Conservation (phyloP, 2,329 filamentous ascomycete genomes). For the Zasmidium citrigriseum region DNA sequence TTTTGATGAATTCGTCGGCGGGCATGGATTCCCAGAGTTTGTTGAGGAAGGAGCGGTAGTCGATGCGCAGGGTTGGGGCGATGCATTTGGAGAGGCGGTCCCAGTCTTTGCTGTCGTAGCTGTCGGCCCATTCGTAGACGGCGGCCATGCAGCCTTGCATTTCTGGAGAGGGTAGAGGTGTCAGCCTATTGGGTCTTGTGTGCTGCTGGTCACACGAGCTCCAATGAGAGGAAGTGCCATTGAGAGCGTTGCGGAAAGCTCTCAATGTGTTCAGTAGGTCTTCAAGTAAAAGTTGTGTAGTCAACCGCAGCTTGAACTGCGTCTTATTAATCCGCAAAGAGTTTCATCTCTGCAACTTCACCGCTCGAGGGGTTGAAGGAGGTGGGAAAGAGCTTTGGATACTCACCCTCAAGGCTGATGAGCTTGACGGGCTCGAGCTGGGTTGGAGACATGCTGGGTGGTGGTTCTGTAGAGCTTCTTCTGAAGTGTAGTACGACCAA, state of each 20-base stretch:
- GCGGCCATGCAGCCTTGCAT: slow-evolving; percentile 42
- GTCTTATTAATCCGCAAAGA: slow-evolving; percentile 8
- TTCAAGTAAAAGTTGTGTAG: slow-evolving; percentile 9
- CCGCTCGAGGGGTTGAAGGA: background rate
- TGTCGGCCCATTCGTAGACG: slow-evolving; percentile 65
- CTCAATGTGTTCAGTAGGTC: slow-evolving; percentile 16
- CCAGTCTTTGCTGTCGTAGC: slow-evolving; percentile 69
- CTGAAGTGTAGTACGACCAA: background rate
- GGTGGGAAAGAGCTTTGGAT: background rate
- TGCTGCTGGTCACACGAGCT: background rate
- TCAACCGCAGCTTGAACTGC: slow-evolving; percentile 1
- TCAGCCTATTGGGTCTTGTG: background rate
- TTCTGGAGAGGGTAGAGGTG: slow-evolving; percentile 24
- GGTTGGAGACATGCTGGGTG: slow-evolving; percentile 19
- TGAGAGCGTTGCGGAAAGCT: background rate
- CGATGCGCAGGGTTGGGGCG: slow-evolving; percentile 64
- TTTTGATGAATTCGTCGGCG: slow-evolving; percentile 53
- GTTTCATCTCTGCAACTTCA: slow-evolving; percentile 4
- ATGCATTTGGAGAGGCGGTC: slow-evolving; percentile 61
- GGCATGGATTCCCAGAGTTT: slow-evolving; percentile 60
- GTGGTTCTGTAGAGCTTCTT: background rate
- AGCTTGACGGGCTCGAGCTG: slow-evolving; percentile 36
- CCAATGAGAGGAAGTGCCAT: background rate
- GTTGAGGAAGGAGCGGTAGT: slow-evolving; percentile 64
- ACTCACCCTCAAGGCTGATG: slow-evolving; percentile 37